These are phyloP conservation scores for Tylopilus felleus DNA, from an alignment of 768 basidiomycete species.

Conservation along the genomic window DNA sequence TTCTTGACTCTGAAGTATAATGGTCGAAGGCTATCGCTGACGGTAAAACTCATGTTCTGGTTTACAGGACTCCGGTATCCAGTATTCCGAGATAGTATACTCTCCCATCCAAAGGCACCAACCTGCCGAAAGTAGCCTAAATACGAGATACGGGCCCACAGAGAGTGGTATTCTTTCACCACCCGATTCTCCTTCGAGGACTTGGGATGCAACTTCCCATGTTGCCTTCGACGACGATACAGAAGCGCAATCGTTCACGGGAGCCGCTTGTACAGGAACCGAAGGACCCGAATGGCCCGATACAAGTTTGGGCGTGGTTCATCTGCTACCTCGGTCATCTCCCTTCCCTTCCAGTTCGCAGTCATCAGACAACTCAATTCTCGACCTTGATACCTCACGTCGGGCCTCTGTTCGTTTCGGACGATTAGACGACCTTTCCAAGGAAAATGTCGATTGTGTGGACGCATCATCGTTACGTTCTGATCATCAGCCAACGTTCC, in stretches of 20 bases:
- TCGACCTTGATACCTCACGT: conserved; percentile 26
- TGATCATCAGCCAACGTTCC: background rate
- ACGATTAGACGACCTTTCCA: background rate
- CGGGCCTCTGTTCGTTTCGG: background rate
- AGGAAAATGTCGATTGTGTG: background rate
- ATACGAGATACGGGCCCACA: background rate
- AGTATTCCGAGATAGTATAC: background rate
- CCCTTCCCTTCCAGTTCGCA: conserved; percentile 18
- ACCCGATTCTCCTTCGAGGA: background rate
- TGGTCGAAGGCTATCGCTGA: background rate
- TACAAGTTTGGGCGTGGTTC: background rate
- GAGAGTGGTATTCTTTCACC: background rate
- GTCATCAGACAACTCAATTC: conserved; percentile 13
- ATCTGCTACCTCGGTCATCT: conserved; percentile 22
- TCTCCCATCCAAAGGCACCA: background rate
- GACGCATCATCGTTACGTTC: background rate
- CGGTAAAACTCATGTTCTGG: conserved; percentile 2
- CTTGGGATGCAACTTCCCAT: background rate
- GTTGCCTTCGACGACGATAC: conserved; percentile 3
- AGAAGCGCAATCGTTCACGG: background rate
- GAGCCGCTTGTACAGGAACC: background rate
- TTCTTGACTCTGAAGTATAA: conserved; percentile 12
- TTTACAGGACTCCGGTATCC: conserved; percentile 3
- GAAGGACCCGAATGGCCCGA: background rate
- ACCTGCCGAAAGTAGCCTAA: background rate